Conservation (phyloP, 148 eudicot species). For the Linanthus parryae region DNA sequence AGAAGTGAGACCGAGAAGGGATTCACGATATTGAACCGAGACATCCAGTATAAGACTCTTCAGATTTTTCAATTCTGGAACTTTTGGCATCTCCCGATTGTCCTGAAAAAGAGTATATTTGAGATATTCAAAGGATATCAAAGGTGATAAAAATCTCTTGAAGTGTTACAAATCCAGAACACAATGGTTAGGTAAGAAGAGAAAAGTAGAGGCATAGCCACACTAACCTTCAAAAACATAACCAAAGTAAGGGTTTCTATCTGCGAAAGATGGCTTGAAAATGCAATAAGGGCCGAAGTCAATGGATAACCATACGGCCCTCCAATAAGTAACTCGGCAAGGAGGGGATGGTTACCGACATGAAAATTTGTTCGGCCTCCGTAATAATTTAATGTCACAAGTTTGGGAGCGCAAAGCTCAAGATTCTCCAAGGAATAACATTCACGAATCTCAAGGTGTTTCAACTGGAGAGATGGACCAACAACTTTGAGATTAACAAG, state of each 20-base stretch:
- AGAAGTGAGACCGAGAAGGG: too few species aligned
- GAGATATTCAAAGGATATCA: too few species aligned
- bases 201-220: too few species aligned
- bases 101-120: too few species aligned
- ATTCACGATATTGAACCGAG: too few species aligned
- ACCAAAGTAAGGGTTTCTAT: background rate
- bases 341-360: background rate
- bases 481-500: constrained; percentile 1
- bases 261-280: background rate
- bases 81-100: too few species aligned
- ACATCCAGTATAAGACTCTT: too few species aligned
- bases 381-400: background rate
- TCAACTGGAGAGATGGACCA: constrained; percentile 1
- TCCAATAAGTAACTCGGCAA: background rate
- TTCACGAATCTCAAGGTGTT: background rate
- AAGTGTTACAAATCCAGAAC: too few species aligned
- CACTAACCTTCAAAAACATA: background rate
- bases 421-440: background rate
- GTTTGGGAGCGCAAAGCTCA: background rate
- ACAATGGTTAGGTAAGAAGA: too few species aligned
- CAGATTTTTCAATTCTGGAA: too few species aligned
- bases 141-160: too few species aligned
- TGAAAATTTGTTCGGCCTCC: background rate
- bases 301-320: background rate
- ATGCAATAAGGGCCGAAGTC: background rate